Conservation (phyloP, 2,329 filamentous ascomycete genomes). For the Ceratocystis huliohia region DNA sequence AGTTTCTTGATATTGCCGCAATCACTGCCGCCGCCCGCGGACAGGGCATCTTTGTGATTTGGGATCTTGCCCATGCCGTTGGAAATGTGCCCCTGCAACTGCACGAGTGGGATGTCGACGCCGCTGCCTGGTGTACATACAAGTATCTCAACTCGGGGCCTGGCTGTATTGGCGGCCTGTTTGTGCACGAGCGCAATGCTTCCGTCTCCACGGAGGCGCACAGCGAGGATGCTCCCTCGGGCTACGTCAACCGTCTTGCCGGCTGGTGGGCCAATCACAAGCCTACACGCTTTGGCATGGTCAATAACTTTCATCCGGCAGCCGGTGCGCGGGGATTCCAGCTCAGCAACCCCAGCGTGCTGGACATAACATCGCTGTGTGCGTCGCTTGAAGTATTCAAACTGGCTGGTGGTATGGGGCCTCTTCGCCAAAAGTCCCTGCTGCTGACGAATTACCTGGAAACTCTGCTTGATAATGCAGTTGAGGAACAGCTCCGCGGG, state of each 20-base stretch:
- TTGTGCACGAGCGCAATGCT: slow-evolving; percentile 66
- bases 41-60: slow-evolving; percentile 62
- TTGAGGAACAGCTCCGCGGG: slow-evolving; percentile 24
- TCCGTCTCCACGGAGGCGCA: slow-evolving; percentile 32
- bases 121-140: slow-evolving; percentile 87
- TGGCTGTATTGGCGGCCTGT: slow-evolving; percentile 65
- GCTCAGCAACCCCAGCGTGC: slow-evolving; percentile 61
- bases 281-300: slow-evolving; percentile 66
- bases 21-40: slow-evolving; percentile 68
- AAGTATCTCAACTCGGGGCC: slow-evolving; percentile 87
- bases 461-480: slow-evolving; percentile 36
- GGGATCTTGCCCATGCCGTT: slow-evolving; percentile 78
- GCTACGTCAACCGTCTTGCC: slow-evolving; percentile 53
- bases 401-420: slow-evolving; percentile 47
- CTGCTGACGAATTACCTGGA: slow-evolving; percentile 61
- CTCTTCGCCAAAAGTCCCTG: slow-evolving; percentile 53
- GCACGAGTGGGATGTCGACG: slow-evolving; percentile 85
- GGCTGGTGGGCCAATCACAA: slow-evolving; percentile 88
- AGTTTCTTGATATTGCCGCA: slow-evolving; percentile 67
- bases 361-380: slow-evolving; percentile 58
- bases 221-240: slow-evolving; percentile 25
- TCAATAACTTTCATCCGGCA: slow-evolving; percentile 64
- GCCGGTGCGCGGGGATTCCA: slow-evolving; percentile 71
- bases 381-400: slow-evolving; percentile 61
- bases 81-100: slow-evolving; percentile 70